Evolutionary conservation across 169 alveolate genomes (phyloP), one percentile per base, ranked within the genome.

Genomic region (Cryptosporidium viatorum): DNA sequence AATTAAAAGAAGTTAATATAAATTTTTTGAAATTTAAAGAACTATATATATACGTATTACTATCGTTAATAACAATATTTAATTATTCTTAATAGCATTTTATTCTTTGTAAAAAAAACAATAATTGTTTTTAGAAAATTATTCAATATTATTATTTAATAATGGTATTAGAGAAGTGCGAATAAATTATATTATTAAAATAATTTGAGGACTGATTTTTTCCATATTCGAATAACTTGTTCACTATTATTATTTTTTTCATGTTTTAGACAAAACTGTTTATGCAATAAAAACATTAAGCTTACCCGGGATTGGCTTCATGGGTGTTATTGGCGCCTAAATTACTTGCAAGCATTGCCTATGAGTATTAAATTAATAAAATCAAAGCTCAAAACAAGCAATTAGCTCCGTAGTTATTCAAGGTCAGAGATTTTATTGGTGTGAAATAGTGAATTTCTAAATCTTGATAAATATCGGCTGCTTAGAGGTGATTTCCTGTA

Each of bases 311-410:
- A 35, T 41, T 60, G 18, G 73, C 69, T 41, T 59, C 60, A 48
- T 80, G 89, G 89, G 89, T 80, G 89, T 45, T 65, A 4, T 60
- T 80, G 89, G 80, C 89, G 89, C 89, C 68, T 80, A 80, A 37
- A 62, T 80, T 80, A 80, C 89, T 80, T 80, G 89, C 89, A 80
- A 73, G 86, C 37, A 45, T 51, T 73, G 31, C 71, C 35, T 71
- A 37, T 52, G 51, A 31, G 48, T 69, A 21, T 55, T 73, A 55
- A 39, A 59, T 35, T 43, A 35, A 21, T 60, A 65, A 80, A 41
- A 62, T 58, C 35, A 60, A 39, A 45, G 35, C 39, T 43, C 51
- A 35, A 59, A 59, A n/a, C 71, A 41, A 33, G n/a, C 41, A 26
- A 65, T 65, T 48, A 59, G 29, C 29, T 43, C 69, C 3, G 70